Evolutionary conservation across 2,329 filamentous ascomycete genomes (phyloP), one percentile per base, ranked within the genome.

Genomic region (Talaromyces piceae): DNA sequence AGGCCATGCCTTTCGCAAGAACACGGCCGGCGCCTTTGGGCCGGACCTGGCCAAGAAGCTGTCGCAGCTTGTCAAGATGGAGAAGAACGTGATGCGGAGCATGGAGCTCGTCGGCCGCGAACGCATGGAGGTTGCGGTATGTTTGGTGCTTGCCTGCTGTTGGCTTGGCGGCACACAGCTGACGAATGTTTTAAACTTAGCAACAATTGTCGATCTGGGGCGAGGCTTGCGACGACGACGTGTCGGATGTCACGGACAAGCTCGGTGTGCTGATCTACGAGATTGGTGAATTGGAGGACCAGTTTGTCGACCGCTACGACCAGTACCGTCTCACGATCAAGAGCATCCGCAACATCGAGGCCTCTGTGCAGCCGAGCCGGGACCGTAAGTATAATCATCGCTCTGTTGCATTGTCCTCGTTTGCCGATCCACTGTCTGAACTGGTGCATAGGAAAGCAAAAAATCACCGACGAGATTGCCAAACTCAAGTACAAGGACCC

Each of bases 401-500:
- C n/a, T n/a, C n/a, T n/a, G n/a, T n/a, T n/a, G n/a, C n/a, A n/a
- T n/a, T n/a, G n/a, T n/a, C n/a, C n/a, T n/a, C n/a, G n/a, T n/a
- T n/a, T n/a, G n/a, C n/a, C n/a, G n/a, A n/a, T n/a, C n/a, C n/a
- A n/a, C n/a, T n/a, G n/a, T n/a, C 25, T n/a, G 22, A 41, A 20
- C 12, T 7, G 3, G 0, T 11, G 20, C 22, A 51, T 60, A 94
- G 88, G 89, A 72, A 98, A 98, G 78, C 91, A 97, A 72, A 98
- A 97, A 76, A 97, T 98, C 66, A 95, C 89, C 63, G 93, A 98
- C 69, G 89, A 97, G 69, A 98, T 98, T 63, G 91, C 93, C 47
- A 91, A 97, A 72, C 82, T 98, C 63, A 98, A 98, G 74, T 98
- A 97, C 83, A 98, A 98, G 78, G 93, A 98, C 73, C 93, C 93